Evolutionary conservation across 306 rosid species (phyloP).

Genomic region (Cucumis sativus): Cucumber_9930_V3 NC_026656.2:409501-410000

Average conservation of each 20-base stretch:
- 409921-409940: neutral
- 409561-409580: no score
- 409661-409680: neutral
- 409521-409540: neutral
- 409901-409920: neutral
- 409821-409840: neutral
- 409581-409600: no score
- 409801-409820: neutral
- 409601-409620: neutral
- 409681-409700: neutral
- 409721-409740: neutral
- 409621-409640: no score
- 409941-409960: neutral
- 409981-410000: conserved; percentile 23
- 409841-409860: neutral
- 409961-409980: conserved; percentile 31
- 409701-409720: no score
- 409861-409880: conserved; percentile 21
- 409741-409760: neutral
- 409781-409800: neutral
- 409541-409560: neutral
- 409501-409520: neutral
- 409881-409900: conserved; percentile 30
- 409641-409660: neutral
- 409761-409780: neutral